Conservation (phyloP, 192 early-diverging fungal genomes). For the Gaertneriomyces sp. region DNA sequence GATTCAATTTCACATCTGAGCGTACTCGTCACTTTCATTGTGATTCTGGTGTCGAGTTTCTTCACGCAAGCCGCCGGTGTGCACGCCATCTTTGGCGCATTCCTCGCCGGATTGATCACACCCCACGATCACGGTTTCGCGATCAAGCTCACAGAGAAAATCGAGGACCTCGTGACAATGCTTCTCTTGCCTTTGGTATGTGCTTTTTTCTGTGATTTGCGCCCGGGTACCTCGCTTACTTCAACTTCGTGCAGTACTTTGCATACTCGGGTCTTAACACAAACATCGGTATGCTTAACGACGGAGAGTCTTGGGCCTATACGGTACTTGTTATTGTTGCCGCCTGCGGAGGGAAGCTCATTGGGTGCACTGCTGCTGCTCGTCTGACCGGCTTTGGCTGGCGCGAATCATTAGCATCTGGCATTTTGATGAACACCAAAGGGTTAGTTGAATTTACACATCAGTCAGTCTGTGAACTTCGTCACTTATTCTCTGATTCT, state of each 20-base stretch:
- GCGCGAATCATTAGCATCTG: slow-evolving; percentile 82
- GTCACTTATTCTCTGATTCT: slow-evolving; percentile 11
- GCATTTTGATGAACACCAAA: slow-evolving; percentile 93
- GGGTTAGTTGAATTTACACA: slow-evolving; percentile 45
- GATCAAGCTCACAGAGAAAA: slow-evolving; percentile 81
- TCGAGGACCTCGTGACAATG: slow-evolving; percentile 85
- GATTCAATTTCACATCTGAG: slow-evolving; percentile 45
- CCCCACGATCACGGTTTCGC: slow-evolving; percentile 88
- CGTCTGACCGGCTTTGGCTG: slow-evolving; percentile 65
- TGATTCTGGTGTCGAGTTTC: slow-evolving; percentile 70
- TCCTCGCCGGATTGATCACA: slow-evolving; percentile 78
- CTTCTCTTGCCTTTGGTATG: slow-evolving; percentile 80
- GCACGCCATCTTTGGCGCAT: slow-evolving; percentile 92
- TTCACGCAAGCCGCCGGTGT: slow-evolving; percentile 86
- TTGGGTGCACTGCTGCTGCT: slow-evolving; percentile 72
- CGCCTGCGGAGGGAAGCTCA: slow-evolving; percentile 82
- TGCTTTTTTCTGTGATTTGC: neutral
- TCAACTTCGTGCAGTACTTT: slow-evolving; percentile 63
- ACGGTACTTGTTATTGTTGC: slow-evolving; percentile 71
- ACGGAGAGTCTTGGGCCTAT: slow-evolving; percentile 69
- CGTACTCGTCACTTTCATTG: slow-evolving; percentile 69
- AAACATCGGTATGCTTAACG: slow-evolving; percentile 69
- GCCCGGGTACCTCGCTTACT: neutral
- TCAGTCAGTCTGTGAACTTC: neutral
- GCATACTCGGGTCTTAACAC: slow-evolving; percentile 90